Percentiles rank a stretch among this genome's conserved stretches.
These are phyloP conservation scores for Aspergillus terreus DNA, from an alignment of 2,329 filamentous ascomycete genomes.

Conservation along the genomic window DNA sequence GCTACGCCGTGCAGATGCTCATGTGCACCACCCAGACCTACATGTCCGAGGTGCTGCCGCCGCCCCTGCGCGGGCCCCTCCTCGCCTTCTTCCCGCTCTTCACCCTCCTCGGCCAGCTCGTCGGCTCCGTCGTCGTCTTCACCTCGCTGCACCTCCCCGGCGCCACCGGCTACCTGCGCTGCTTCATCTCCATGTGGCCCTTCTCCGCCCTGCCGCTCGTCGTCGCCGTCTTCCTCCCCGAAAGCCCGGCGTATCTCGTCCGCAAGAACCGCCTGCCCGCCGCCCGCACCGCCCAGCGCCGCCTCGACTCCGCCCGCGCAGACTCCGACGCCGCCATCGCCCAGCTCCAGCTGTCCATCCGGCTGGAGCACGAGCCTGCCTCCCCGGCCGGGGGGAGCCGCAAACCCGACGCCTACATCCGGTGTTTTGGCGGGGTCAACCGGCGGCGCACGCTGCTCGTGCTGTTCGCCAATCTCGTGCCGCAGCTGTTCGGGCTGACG, in stretches of 20 bases:
- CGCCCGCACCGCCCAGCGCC: constrained; percentile 43
- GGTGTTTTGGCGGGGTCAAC: constrained; percentile 24
- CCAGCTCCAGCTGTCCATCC: constrained; percentile 41
- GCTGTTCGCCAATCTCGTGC: constrained; percentile 40
- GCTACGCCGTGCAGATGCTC: constrained; percentile 44
- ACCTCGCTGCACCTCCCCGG: constrained; percentile 23
- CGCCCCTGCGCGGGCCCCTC: constrained; percentile 44
- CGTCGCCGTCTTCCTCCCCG: constrained; percentile 46
- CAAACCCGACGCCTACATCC: constrained; percentile 24
- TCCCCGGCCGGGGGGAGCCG: not conserved
- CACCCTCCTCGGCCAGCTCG: constrained; percentile 47
- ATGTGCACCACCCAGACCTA: constrained; percentile 46
- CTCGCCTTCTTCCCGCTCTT: constrained; percentile 51
- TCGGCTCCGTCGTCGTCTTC: constrained; percentile 44
- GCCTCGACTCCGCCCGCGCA: constrained; percentile 43
- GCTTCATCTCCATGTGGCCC: constrained; percentile 24
- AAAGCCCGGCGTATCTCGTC: constrained; percentile 50
- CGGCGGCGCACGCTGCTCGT: constrained; percentile 29
- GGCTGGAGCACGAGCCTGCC: constrained; percentile 45
- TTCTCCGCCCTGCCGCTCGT: constrained; percentile 39
- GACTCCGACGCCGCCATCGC: constrained; percentile 33
- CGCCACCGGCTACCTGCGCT: constrained; percentile 26
- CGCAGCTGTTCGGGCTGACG: constrained; percentile 45
- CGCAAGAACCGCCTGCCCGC: constrained; percentile 38
- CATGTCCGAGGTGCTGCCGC: constrained; percentile 50